phyloP scores from a whole-genome alignment of 805 yeast genomes.

The Myxozyma mucilagina region DNA sequence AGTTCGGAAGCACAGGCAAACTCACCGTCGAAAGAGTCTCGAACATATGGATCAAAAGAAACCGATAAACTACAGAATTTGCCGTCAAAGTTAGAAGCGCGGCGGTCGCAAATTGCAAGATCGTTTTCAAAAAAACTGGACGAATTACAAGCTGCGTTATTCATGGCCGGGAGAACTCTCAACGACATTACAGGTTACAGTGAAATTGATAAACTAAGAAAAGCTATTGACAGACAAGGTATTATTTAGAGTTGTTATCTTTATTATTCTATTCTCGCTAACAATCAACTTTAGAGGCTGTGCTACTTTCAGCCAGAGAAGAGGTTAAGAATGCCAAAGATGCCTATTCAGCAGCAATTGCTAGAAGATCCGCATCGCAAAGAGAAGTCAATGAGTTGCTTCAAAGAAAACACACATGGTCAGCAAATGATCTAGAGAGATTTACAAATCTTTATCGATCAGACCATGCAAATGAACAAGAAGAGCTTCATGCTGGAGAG shows the following conservation, averaged over 20 bases:
- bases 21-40: not conserved
- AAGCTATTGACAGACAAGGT: conserved; percentile 51
- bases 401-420: conserved; percentile 84
- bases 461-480: conserved; percentile 71
- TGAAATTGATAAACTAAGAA: conserved; percentile 69
- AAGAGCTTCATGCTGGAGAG: conserved; percentile 51
- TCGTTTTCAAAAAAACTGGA: conserved; percentile 39
- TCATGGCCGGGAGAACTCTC: conserved; percentile 53
- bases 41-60: not conserved
- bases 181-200: conserved; percentile 93
- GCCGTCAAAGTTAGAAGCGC: conserved; percentile 37
- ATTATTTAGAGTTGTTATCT: not conserved
- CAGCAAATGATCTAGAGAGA: conserved; percentile 70
- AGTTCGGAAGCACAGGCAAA: not conserved
- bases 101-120: conserved; percentile 34
- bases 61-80: conserved; percentile 21
- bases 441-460: conserved; percentile 79
- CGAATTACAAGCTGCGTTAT: conserved; percentile 39
- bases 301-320: conserved; percentile 50
- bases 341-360: conserved; percentile 60
- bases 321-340: conserved; percentile 52
- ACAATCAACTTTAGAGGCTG: conserved; percentile 49
- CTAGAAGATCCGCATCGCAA: conserved; percentile 67
- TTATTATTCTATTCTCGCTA: not conserved
- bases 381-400: conserved; percentile 82